Base-by-base conservation (phyloP, 1,139 yeast species). In the Taiozyma sp. region DNA sequence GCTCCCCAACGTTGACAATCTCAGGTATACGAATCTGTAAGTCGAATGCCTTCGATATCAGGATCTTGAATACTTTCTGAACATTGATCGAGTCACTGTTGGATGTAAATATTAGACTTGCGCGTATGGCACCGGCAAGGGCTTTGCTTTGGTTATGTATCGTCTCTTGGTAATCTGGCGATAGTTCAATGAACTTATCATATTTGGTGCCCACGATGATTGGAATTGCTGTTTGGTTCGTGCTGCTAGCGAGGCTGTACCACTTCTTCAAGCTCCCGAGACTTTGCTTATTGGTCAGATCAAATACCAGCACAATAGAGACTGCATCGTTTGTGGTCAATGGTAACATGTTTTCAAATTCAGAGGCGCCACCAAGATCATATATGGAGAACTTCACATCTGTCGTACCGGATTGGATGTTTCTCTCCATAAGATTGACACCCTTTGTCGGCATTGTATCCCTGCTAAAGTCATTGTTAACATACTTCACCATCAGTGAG, bases 281-380 rank as follows among this genome's bases (percentile, higher is more conserved):
- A 0, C 97, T 89, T 19, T 91, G 81, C 59, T 88, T 88, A 47
- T 97, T 76, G 2, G 97, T 88, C 53, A 93, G 73, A 69, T 93
- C 99, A 72, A 95, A 93, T 85, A 89, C 83, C 64, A 91, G 91
- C 49, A 95, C 75, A 37, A 93, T 82, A 2, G 97, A 97, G 11
- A 91, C 96, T 1, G 99, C 96, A 56, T 93, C 97, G 57, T 88
- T 85, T 14, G 96, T 87, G 10, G 95, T 97, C 53, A 93, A 72
- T 26, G 98, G 97, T 47, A 95, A 73, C 99, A 93, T 93, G 67
- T 93, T 93, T 53, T 91, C 90, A 68, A 91, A 93, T 67, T 95
- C 99, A 53, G 90, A 80, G 62, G 91, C 97, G 0, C 99, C 99
- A 30, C 99, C 99, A 22, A 93, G 73, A 68, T 93, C 99, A 96